Evolutionary conservation across 441 rosid genomes (phyloP).

Genomic region (Macaranga tanarius): DNA sequence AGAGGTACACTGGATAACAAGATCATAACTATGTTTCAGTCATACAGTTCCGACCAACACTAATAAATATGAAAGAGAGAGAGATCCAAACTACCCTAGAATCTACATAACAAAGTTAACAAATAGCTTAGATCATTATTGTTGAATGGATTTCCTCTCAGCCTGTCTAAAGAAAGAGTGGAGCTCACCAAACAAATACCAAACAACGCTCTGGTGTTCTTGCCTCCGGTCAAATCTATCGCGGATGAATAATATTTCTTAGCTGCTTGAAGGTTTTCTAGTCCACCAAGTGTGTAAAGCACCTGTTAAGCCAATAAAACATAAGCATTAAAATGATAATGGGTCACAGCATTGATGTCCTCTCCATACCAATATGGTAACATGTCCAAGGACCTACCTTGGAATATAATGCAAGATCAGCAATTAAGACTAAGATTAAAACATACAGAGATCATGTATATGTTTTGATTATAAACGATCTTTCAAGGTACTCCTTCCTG

Average conservation of each 20-base stretch:
- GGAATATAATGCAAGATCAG: not conserved
- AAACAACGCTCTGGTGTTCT: slow-evolving; percentile 83
- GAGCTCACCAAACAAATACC: slow-evolving; percentile 88
- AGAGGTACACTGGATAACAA: slow-evolving; percentile 57
- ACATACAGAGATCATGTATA: not conserved
- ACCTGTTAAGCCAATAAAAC: slow-evolving; percentile 52
- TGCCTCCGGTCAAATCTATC: slow-evolving; percentile 85
- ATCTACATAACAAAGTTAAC: not conserved
- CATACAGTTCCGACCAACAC: slow-evolving; percentile 1
- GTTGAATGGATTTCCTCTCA: not conserved
- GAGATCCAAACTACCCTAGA: not conserved
- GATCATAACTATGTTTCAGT: slow-evolving; percentile 4
- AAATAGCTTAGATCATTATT: not conserved
- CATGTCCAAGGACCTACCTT: not conserved
- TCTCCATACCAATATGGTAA: not conserved
- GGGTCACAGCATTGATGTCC: not conserved
- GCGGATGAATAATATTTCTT: slow-evolving; percentile 91
- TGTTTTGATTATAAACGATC: not conserved
- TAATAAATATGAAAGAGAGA: too few species aligned
- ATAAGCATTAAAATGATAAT: not conserved
- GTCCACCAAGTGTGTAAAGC: slow-evolving; percentile 90
- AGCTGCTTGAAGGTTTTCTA: slow-evolving; percentile 79
- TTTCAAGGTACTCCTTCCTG: not conserved
- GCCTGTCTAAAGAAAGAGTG: not conserved
- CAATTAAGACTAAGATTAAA: not conserved